Evolutionary conservation across 169 alveolate genomes (phyloP).

Genomic region (Neospora caninum): DNA sequence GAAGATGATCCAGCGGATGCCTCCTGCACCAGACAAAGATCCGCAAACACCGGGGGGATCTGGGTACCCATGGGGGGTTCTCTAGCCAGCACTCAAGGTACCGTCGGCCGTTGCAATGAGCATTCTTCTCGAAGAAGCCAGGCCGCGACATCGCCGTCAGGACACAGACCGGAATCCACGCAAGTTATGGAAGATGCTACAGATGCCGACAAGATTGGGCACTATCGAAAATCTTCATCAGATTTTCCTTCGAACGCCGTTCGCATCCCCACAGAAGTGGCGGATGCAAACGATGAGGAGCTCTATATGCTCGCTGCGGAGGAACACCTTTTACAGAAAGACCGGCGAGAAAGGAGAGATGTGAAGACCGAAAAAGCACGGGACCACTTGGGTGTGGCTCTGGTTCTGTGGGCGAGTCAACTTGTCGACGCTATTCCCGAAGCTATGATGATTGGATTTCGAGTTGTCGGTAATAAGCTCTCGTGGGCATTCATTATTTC

Average conservation of each 20-base stretch:
- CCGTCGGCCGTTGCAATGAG: too few species aligned
- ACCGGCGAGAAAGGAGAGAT: too few species aligned
- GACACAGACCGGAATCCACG: too few species aligned
- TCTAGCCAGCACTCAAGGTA: too few species aligned
- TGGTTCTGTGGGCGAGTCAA: conserved; percentile 40
- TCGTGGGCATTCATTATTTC: conserved; percentile 37
- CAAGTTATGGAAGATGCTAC: too few species aligned
- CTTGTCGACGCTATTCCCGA: conserved; percentile 28
- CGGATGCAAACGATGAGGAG: not conserved
- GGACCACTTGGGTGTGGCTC: not conserved
- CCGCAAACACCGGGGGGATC: too few species aligned
- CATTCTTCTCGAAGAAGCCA: too few species aligned
- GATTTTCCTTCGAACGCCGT: too few species aligned
- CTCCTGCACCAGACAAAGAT: not conserved
- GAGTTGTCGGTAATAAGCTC: conserved; percentile 16
- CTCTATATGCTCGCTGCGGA: not conserved
- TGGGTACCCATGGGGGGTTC: too few species aligned
- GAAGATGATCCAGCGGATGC: not conserved
- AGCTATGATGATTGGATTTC: conserved; percentile 46
- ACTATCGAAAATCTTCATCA: too few species aligned
- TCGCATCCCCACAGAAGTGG: not conserved
- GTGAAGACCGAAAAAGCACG: not conserved
- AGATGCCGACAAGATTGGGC: too few species aligned
- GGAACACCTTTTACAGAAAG: not conserved
- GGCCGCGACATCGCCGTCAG: too few species aligned